These are phyloP conservation scores for Pichia sp. DNA, from an alignment of 1,139 yeast genomes.

Conservation along the genomic window DNA sequence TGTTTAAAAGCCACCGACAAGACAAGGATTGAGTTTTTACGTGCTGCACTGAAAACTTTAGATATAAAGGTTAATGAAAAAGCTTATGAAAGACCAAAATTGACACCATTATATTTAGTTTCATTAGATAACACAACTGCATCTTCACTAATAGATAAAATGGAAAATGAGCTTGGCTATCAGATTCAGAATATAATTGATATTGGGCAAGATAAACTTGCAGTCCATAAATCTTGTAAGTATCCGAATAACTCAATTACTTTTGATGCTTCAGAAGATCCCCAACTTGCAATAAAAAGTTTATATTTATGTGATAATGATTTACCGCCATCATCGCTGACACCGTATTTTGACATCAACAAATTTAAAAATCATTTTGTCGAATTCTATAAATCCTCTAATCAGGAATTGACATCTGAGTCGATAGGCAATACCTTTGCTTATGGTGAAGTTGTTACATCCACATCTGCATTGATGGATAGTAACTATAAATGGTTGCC, in stretches of 20 bases:
- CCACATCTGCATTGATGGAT: constrained; percentile 77
- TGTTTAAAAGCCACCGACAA: constrained; percentile 40
- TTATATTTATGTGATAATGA: constrained; percentile 39
- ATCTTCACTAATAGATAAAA: constrained; percentile 27
- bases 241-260: constrained; percentile 21
- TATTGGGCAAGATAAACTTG: constrained; percentile 50
- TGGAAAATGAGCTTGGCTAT: constrained; percentile 40
- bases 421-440: constrained; percentile 58
- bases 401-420: constrained; percentile 22
- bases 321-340: constrained; percentile 40
- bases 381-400: constrained; percentile 25
- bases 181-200: constrained; percentile 38
- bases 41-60: constrained; percentile 47
- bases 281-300: constrained; percentile 50
- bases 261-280: constrained; percentile 39
- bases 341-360: constrained; percentile 68
- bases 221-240: constrained; percentile 34
- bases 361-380: constrained; percentile 47
- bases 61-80: constrained; percentile 60
- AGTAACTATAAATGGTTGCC: constrained; percentile 56
- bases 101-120: constrained; percentile 57
- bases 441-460: constrained; percentile 86
- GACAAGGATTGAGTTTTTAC: constrained; percentile 49
- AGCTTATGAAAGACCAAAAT: constrained; percentile 48
- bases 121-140: constrained; percentile 29